Conservation (phyloP, 2,329 filamentous ascomycete genomes). For the Nemania sp. region DNA sequence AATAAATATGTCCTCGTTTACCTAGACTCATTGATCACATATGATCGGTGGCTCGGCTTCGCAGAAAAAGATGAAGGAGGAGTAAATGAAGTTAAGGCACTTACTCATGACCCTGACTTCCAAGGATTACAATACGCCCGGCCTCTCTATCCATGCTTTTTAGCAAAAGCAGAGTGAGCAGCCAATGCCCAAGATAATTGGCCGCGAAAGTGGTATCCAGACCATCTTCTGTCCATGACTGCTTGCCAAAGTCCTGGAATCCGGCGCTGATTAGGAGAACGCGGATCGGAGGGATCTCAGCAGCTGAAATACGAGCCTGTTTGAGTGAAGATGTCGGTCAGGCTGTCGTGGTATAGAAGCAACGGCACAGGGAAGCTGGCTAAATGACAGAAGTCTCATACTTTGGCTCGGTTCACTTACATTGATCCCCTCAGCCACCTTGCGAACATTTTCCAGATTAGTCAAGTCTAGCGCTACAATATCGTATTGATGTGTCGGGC, state of each 20-base stretch:
- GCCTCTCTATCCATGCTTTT: constrained; percentile 29
- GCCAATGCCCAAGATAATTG: constrained; percentile 37
- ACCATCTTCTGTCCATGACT: constrained; percentile 28
- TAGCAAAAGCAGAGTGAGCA: constrained; percentile 31
- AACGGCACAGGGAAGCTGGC: background rate
- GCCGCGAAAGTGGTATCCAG: constrained; percentile 31
- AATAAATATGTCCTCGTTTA: background rate
- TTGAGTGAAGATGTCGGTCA: background rate
- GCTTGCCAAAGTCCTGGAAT: constrained; percentile 30
- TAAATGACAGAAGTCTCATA: background rate
- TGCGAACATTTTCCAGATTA: constrained; percentile 15
- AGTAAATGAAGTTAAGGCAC: too few relatives aligned
- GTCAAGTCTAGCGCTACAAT: constrained; percentile 19
- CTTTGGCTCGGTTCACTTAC: background rate
- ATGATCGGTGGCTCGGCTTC: too few relatives aligned
- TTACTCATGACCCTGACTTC: constrained; percentile 39
- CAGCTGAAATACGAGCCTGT: background rate
- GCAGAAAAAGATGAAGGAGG: too few relatives aligned
- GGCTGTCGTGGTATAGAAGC: background rate
- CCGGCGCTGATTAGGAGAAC: constrained; percentile 44
- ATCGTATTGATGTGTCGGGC: constrained; percentile 12
- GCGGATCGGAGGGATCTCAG: constrained; percentile 43
- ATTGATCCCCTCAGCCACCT: constrained; percentile 21
- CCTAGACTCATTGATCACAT: background rate
- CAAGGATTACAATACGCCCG: constrained; percentile 29